Conservation (phyloP, 495 filamentous ascomycete species). For the Chaetomium fimeti region DNA sequence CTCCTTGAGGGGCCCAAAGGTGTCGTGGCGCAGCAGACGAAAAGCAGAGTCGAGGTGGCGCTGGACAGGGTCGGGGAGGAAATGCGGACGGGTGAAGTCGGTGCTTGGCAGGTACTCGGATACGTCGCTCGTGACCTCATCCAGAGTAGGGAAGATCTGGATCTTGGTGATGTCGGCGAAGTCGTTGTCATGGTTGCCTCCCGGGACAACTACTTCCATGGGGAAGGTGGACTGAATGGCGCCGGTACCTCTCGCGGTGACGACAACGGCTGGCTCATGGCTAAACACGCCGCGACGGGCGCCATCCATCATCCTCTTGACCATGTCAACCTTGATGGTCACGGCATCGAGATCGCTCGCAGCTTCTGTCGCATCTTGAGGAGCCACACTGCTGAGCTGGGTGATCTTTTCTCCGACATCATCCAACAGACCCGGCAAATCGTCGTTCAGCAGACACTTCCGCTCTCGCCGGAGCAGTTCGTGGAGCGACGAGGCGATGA, state of each 20-base stretch:
- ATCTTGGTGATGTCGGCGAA: slow-evolving; percentile 44
- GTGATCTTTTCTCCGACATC: background rate
- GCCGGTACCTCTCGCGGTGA: no score
- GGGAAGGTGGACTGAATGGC: slow-evolving; percentile 20
- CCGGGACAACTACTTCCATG: background rate
- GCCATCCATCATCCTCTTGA: slow-evolving; percentile 9
- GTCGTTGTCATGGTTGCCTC: slow-evolving; percentile 23
- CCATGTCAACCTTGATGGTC: background rate
- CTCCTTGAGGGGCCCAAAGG: slow-evolving; percentile 60
- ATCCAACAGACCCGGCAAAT: background rate
- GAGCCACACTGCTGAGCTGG: background rate
- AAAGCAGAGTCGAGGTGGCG: slow-evolving; percentile 70
- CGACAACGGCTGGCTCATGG: background rate
- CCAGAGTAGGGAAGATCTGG: slow-evolving; percentile 59
- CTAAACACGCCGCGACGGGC: background rate
- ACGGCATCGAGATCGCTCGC: background rate
- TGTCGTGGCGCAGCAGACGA: slow-evolving; percentile 65
- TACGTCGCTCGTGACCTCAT: slow-evolving; percentile 56
- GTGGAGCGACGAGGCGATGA: slow-evolving; percentile 5
- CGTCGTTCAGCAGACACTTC: slow-evolving; percentile 16
- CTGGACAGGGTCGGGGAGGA: slow-evolving; percentile 45
- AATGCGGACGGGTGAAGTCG: slow-evolving; percentile 52
- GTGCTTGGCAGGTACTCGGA: slow-evolving; percentile 61
- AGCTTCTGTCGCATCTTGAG: background rate
- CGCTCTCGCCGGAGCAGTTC: slow-evolving; percentile 20